A percentile compares a stretch with the other conserved stretches of the same genome.
Evolutionary conservation across 2,329 filamentous ascomycete genomes (phyloP).

Genomic region (Ophiostoma perfectum): DNA sequence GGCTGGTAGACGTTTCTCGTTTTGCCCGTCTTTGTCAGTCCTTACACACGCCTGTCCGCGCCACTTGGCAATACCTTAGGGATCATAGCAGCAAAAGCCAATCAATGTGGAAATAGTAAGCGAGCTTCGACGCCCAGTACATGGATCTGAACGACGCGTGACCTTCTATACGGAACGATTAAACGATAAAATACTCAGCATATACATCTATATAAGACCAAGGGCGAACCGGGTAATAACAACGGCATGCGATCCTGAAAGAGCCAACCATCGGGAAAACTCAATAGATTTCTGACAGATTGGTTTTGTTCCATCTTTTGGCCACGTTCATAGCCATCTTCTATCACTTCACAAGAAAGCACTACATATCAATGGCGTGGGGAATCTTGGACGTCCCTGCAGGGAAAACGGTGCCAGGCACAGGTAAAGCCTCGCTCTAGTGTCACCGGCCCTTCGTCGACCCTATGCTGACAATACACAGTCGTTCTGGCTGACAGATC

Average conservation of each 20-base stretch:
- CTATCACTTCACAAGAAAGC: not conserved
- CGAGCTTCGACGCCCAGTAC: not conserved
- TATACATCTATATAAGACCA: not conserved
- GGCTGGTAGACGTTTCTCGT: not conserved
- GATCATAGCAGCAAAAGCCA: not conserved
- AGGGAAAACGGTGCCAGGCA: constrained; percentile 45
- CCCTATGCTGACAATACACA: constrained; percentile 22
- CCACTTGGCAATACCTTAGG: not conserved
- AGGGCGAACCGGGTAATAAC: not conserved
- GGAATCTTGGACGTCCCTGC: constrained; percentile 43
- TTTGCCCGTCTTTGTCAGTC: not conserved
- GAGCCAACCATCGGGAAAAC: not conserved
- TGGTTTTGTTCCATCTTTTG: not conserved
- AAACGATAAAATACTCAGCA: not conserved
- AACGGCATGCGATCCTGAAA: not conserved
- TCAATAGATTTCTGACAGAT: not conserved
- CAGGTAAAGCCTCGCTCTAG: constrained; percentile 34
- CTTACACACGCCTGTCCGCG: not conserved
- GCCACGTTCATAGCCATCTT: not conserved
- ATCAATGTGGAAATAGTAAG: not conserved
- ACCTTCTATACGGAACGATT: not conserved
- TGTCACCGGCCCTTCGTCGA: not conserved
- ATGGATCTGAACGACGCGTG: not conserved
- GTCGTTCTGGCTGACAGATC: constrained; percentile 43
- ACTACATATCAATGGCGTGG: constrained; percentile 39